Percentiles rank a stretch among this genome's conserved stretches.
Evolutionary conservation across 805 yeast species (phyloP).

Genomic region (Zygosaccharomyces siamensis): DNA sequence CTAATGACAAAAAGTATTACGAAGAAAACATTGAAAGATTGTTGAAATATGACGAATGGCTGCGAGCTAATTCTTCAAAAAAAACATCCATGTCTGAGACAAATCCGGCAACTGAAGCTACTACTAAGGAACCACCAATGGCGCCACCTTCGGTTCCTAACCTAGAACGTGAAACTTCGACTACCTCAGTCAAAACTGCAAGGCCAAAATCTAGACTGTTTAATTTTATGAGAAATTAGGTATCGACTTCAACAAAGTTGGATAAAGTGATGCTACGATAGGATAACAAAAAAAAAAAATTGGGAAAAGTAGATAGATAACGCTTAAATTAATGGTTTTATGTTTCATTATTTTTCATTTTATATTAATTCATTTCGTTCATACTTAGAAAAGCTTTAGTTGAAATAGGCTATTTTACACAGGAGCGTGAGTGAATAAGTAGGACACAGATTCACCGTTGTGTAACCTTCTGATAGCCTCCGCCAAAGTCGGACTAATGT

Average conservation of each 20-base stretch:
- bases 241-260: not conserved
- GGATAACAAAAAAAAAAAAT: not conserved
- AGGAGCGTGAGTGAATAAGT: constrained; percentile 70
- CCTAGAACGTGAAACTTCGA: constrained; percentile 10
- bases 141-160: constrained; percentile 5
- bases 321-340: not conserved
- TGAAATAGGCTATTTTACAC: constrained; percentile 4
- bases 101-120: constrained; percentile 11
- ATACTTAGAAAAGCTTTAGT: not conserved
- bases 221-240: constrained; percentile 20
- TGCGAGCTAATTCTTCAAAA: constrained; percentile 13
- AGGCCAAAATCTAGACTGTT: constrained; percentile 28
- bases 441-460: constrained; percentile 92
- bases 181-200: constrained; percentile 10
- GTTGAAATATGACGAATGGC: constrained; percentile 23
- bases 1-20: constrained; percentile 4
- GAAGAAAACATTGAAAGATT: constrained; percentile 23
- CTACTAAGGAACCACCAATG: constrained; percentile 16
- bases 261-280: not conserved
- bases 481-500: constrained; percentile 80
- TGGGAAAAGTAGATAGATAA: not conserved
- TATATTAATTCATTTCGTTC: no score
- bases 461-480: constrained; percentile 93
- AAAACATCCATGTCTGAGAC: constrained; percentile 6
- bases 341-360: not conserved